A percentile compares a stretch with the other conserved stretches of the same genome.
Evolutionary conservation across 2,329 filamentous ascomycete species (phyloP).

Genomic region (Penicillium polonicum): DNA sequence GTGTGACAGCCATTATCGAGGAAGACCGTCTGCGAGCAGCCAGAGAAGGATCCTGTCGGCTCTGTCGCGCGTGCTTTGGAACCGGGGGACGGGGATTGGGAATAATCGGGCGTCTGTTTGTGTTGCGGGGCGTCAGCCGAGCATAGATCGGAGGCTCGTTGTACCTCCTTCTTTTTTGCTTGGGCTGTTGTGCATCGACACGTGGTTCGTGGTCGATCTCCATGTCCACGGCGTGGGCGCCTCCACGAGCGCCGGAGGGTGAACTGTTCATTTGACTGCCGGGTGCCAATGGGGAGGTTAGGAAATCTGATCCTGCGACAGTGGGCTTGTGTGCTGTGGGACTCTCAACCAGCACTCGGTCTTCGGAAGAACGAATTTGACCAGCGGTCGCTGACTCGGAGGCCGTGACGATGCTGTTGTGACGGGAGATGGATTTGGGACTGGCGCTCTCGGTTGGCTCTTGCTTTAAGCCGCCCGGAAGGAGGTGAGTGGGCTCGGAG

Average conservation of each 20-base stretch:
- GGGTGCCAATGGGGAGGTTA: slow-evolving; percentile 15
- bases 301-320: slow-evolving; percentile 17
- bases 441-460: slow-evolving; percentile 73
- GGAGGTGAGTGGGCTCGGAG: slow-evolving; percentile 30
- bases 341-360: slow-evolving; percentile 31
- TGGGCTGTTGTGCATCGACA: slow-evolving; percentile 39
- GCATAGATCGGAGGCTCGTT: slow-evolving; percentile 56
- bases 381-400: slow-evolving; percentile 27
- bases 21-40: slow-evolving; percentile 23
- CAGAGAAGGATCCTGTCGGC: slow-evolving; percentile 22
- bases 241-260: slow-evolving; percentile 22
- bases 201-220: slow-evolving; percentile 24
- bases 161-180: slow-evolving; percentile 52
- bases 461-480: slow-evolving; percentile 60
- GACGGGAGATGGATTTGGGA: slow-evolving; percentile 62
- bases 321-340: slow-evolving; percentile 18
- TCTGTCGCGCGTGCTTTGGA: slow-evolving; percentile 33
- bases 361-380: slow-evolving; percentile 29
- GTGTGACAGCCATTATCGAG: slow-evolving; percentile 15
- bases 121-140: slow-evolving; percentile 43
- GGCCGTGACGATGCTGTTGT: slow-evolving; percentile 28
- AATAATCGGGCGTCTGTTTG: slow-evolving; percentile 44
- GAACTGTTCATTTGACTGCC: slow-evolving; percentile 32
- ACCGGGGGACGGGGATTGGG: slow-evolving; percentile 36
- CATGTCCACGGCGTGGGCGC: slow-evolving; percentile 26